Evolutionary conservation across 345 rosid species (phyloP), one percentile per base, ranked within the genome.

Genomic region (Excoecaria cochinchinensis): DNA sequence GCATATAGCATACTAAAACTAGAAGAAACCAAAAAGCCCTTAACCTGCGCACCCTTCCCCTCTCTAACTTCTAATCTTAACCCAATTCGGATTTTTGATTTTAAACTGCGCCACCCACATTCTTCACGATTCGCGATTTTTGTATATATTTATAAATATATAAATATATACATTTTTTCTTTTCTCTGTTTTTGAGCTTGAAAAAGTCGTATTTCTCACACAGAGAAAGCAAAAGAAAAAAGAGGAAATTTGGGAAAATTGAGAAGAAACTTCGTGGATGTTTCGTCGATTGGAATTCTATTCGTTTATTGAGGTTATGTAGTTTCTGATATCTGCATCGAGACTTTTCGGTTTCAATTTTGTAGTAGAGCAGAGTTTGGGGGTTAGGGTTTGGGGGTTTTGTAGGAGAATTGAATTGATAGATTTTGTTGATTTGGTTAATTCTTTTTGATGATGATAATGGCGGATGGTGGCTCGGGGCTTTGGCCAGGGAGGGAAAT

Each of bases 391-490:
- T 72, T 60, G 66, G 21, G 36, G 19, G 2, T 48, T 24, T 52
- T 48, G 8, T 9, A 40, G 38, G 6, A 12, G 15, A 71, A 57
- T 15, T 57, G 21, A 42, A 67, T 53, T 67, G 19, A 3, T 53
- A 69, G 58, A 14, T 53, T 31, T 57, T 57, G 8, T 57, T 57
- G 11, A 5, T 8, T 57, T 57, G 39, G 36, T 69, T 47, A 16
- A 19, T 17, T 24, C 1, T 1, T 46, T 19, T 25, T 0, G 13
- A 68, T 13, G 69, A 71, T 56, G 24, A 31, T 62, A 56, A 71
- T 66, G 67, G 76, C 48, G 17, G 72, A 55, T 5, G 59, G 75
- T 42, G 74, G 66, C 12, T 46, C 76, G 48, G 22, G 55, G 58
- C 39, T 11, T 13, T 31, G 40, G 38, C 9, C 67, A 1, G 72